Evolutionary conservation across 2,329 filamentous ascomycete genomes (phyloP), one percentile per base, ranked within the genome.

Genomic region (Trichoderma koningii): DNA sequence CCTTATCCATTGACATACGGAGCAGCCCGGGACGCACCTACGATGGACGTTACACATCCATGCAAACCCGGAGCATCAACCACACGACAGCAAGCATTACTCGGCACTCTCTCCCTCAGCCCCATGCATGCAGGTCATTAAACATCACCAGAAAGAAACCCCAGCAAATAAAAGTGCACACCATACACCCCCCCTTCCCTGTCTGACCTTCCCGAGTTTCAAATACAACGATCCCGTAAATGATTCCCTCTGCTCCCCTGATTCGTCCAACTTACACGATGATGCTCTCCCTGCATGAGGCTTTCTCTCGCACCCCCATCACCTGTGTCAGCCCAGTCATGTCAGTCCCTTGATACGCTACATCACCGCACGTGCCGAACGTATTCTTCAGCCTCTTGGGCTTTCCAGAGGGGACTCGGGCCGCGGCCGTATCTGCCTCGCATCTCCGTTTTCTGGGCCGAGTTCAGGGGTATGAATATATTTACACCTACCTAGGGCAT

Each of bases 391-490:
- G 48, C 17, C 50, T 51, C 34, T 52, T 52, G 41, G 28, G 44
- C 45, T 42, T 10, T 38, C 41, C n/a, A 55, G 44, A 42, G 30
- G 17, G 17, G 50, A 47, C 61, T 66, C 64, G 64, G 64, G 9
- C 52, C 48, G 63, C 55, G 53, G 28, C 28, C 59, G 52, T 64
- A 57, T 63, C 64, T 47, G 55, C 47, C 47, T 63, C 51, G 44
- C 53, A 64, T 56, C 34, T 51, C 48, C 59, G 59, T 44, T 2
- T 12, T 30, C 50, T n/a, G 51, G 10, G 42, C 53, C 61, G 44
- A 55, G 28, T 55, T 34, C 19, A 15, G 61, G 10, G 34, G 12
- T 12, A 14, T 38, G 34, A 3, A 4, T 38, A 14, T 38, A 34
- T 34, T 3, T 2, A 30, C 28, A 30, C 28, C 28, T 30, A 30